phyloP scores from a whole-genome alignment of 306 rosid genomes.

The Casuarina glauca region DNA sequence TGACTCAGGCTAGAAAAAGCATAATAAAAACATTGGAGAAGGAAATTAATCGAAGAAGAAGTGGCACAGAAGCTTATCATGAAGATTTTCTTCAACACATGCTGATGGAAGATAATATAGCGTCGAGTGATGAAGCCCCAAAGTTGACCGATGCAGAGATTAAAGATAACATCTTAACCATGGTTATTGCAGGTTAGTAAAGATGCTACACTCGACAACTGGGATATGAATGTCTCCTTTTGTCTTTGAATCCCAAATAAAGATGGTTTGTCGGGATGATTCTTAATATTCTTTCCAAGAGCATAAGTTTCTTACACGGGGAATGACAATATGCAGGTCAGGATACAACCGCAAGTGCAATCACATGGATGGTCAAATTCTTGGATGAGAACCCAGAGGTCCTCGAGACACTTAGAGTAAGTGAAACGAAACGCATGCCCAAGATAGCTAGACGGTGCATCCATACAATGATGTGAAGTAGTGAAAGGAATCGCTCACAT shows the following conservation, averaged over 20 bases:
- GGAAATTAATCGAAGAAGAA: conserved; percentile 55
- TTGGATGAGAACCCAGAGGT: conserved; percentile 68
- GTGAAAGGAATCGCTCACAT: no score
- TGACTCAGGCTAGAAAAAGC: conserved; percentile 64
- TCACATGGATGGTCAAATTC: conserved; percentile 89
- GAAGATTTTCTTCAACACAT: conserved; percentile 66
- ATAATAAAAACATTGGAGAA: conserved; percentile 57
- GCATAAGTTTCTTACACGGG: background rate
- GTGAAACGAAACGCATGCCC: background rate
- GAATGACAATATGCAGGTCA: conserved; percentile 45
- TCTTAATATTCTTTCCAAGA: background rate
- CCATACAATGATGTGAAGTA: no score
- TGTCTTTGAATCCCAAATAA: background rate
- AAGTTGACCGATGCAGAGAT: conserved; percentile 63
- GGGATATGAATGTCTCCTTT: background rate
- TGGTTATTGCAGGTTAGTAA: conserved; percentile 73
- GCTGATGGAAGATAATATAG: conserved; percentile 35
- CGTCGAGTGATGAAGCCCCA: conserved; percentile 18
- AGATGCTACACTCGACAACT: background rate
- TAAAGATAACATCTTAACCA: conserved; percentile 74
- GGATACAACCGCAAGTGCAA: conserved; percentile 83
- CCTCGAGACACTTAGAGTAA: conserved; percentile 54
- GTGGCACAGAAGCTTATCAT: conserved; percentile 17
- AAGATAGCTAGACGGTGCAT: background rate
- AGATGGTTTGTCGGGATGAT: background rate